These are phyloP conservation scores for Eucalyptus marginata DNA, from an alignment of 345 rosid genomes.

Conservation along the genomic window DNA sequence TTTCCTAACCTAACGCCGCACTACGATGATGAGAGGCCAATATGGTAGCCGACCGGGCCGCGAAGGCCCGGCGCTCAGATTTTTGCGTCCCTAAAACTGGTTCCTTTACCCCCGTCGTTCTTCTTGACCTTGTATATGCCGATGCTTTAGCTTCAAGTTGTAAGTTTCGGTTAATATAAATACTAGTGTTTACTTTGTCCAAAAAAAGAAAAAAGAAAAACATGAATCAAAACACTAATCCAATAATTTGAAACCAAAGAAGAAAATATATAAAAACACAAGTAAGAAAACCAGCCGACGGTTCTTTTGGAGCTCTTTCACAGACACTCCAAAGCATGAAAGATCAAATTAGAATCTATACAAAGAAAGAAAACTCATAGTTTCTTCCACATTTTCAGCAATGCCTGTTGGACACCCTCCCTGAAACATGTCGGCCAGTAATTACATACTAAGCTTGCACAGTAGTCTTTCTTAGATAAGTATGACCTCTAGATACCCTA, in stretches of 20 bases:
- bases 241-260: not conserved
- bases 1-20: no score
- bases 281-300: not conserved
- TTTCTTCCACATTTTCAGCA: conserved; percentile 94
- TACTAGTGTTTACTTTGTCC: no score
- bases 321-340: not conserved
- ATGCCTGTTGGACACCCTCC: conserved; percentile 96
- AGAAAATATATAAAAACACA: not conserved
- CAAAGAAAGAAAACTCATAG: conserved; percentile 25
- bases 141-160: no score
- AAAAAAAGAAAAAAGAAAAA: not conserved
- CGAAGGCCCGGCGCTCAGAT: no score
- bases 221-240: not conserved
- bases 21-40: no score
- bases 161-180: no score
- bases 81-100: no score
- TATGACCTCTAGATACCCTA: not conserved
- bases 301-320: not conserved
- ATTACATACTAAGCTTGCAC: conserved; percentile 60
- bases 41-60: no score
- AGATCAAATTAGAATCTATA: not conserved
- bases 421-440: conserved; percentile 87
- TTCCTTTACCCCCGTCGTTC: no score
- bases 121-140: no score
- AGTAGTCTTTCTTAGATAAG: not conserved